Percentiles rank a stretch among this genome's conserved stretches.
Evolutionary conservation across 1,284 basidiomycete species (phyloP).

Genomic region (Peniophora sp.): DNA sequence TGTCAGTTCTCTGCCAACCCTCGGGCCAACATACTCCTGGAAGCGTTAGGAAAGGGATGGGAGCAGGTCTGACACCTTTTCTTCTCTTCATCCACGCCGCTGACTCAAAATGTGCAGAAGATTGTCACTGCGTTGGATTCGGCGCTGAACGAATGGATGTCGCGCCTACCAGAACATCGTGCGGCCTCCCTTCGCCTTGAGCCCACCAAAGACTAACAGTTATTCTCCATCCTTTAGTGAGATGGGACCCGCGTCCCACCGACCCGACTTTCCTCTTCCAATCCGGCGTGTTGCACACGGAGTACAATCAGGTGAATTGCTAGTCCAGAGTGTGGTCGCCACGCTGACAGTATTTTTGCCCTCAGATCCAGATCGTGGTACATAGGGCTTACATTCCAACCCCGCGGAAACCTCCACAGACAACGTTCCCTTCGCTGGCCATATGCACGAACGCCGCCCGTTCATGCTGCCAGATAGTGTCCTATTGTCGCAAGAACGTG

Average conservation of each 20-base stretch:
- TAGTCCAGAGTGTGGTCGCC: too few relatives aligned
- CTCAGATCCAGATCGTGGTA: neutral
- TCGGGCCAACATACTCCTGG: slow-evolving; percentile 34
- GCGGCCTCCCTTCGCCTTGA: slow-evolving; percentile 38
- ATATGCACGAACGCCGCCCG: neutral
- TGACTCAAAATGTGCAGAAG: slow-evolving; percentile 20
- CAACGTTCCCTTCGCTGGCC: neutral
- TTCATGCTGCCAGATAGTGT: neutral
- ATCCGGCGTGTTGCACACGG: slow-evolving; percentile 26
- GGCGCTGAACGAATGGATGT: slow-evolving; percentile 54
- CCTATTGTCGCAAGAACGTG: neutral
- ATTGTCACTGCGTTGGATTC: slow-evolving; percentile 50
- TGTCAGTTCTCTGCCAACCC: slow-evolving; percentile 12
- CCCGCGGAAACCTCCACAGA: neutral
- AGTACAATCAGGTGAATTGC: neutral
- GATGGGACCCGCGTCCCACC: slow-evolving; percentile 45
- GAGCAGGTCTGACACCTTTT: slow-evolving; percentile 17
- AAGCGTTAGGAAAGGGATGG: slow-evolving; percentile 36
- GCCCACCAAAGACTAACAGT: neutral
- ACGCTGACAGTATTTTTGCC: too few relatives aligned
- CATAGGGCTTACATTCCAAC: neutral
- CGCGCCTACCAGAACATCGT: slow-evolving; percentile 46
- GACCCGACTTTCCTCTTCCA: slow-evolving; percentile 40
- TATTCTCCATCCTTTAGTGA: slow-evolving; percentile 19
- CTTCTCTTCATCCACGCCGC: too few relatives aligned